Conservation (phyloP, 2,329 filamentous ascomycete species). For the Hymenoscyphus salicellus region DNA sequence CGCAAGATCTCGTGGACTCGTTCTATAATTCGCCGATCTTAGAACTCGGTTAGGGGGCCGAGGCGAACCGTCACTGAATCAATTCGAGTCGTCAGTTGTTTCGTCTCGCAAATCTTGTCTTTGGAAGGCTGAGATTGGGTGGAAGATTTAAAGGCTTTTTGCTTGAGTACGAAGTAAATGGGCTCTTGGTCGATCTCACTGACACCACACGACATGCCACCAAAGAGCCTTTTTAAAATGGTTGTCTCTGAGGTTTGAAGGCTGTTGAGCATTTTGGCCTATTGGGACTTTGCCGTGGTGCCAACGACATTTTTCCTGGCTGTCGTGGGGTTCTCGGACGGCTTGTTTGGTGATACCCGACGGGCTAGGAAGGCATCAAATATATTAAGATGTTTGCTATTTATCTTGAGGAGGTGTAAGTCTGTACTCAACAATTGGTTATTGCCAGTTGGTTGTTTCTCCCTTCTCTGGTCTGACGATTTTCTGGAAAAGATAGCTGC, state of each 20-base stretch:
- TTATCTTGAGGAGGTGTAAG: background rate
- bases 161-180: no score
- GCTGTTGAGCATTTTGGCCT: no score
- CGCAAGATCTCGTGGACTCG: background rate
- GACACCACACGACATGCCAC: no score
- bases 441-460: background rate
- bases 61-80: constrained; percentile 3
- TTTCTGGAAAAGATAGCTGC: no score
- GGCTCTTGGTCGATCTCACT: no score
- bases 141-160: no score
- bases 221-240: no score
- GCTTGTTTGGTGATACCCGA: background rate
- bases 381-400: background rate
- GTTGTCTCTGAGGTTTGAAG: no score
- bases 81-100: background rate
- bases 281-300: background rate
- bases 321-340: background rate
- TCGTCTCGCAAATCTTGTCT: background rate
- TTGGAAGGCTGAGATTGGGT: no score
- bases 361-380: background rate
- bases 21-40: background rate
- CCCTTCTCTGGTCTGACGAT: no score
- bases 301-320: background rate
- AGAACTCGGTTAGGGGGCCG: background rate
- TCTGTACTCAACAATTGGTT: background rate